These are phyloP conservation scores for Saccharum officinarum DNA, from an alignment of 176 grass and related monocot genomes.

Conservation along the genomic window DNA sequence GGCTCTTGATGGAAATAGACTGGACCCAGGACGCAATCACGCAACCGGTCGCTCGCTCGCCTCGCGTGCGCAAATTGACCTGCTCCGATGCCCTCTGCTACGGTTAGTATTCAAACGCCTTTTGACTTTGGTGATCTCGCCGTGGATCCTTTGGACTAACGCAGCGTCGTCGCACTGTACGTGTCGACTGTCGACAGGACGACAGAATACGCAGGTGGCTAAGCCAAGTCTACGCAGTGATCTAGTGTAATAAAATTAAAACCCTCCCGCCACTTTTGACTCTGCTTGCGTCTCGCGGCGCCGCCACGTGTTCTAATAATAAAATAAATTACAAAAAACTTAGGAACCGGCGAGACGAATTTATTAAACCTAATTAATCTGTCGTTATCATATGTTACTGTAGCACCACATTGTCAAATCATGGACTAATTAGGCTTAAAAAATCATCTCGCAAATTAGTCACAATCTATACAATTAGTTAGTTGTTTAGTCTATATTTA, in stretches of 20 bases:
- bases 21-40: neutral
- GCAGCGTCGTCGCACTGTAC: neutral
- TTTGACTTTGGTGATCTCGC: slow-evolving; percentile 1
- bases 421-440: too few species aligned
- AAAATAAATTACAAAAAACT: too few species aligned
- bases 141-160: neutral
- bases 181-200: neutral
- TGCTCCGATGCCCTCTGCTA: neutral
- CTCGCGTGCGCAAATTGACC: neutral
- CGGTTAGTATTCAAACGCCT: neutral
- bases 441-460: too few species aligned
- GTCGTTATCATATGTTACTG: too few species aligned
- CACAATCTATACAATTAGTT: too few species aligned
- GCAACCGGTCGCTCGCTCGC: too few species aligned
- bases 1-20: neutral
- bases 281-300: neutral
- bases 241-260: neutral
- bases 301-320: too few species aligned
- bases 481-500: too few species aligned
- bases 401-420: too few species aligned
- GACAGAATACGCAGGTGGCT: neutral
- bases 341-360: too few species aligned
- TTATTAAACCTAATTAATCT: too few species aligned
- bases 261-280: neutral
- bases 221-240: neutral